A percentile compares a stretch with the other conserved stretches of the same genome.
phyloP scores from a whole-genome alignment of 1,284 basidiomycete species.

The Cutaneotrichosporon cutaneum region DNA sequence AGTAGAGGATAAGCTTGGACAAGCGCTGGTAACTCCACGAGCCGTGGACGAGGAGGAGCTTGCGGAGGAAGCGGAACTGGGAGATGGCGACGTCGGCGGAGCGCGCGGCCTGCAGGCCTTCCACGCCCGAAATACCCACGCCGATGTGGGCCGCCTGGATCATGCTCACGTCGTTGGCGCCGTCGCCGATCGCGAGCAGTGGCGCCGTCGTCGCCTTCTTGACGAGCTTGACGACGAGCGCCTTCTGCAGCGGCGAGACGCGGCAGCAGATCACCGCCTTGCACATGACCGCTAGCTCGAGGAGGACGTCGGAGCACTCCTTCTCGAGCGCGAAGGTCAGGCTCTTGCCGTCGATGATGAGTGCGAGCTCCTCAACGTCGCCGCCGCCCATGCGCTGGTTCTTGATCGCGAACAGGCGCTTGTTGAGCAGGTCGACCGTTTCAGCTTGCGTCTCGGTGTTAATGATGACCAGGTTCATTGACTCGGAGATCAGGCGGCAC shows the following conservation, averaged over 20 bases:
- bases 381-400: conserved; percentile 78
- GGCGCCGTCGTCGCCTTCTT: conserved; percentile 93
- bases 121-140: conserved; percentile 96
- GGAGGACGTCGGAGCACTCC: conserved; percentile 79
- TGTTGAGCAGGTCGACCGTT: conserved; percentile 84
- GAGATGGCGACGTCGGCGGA: conserved; percentile 97
- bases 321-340: conserved; percentile 90
- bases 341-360: conserved; percentile 97
- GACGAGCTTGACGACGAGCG: conserved; percentile 95
- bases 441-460: conserved; percentile 85
- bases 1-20: conserved; percentile 92
- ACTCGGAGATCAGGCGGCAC: conserved; percentile 93
- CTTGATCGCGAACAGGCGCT: conserved; percentile 86
- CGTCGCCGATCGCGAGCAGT: conserved; percentile 81
- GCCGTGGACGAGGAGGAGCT: conserved; percentile 93
- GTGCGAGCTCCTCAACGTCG: conserved; percentile 89
- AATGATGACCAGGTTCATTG: conserved; percentile 95
- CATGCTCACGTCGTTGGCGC: conserved; percentile 63
- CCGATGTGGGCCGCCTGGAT: conserved; percentile 68
- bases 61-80: conserved; percentile 96
- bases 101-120: conserved; percentile 96
- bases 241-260: conserved; percentile 97
- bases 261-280: conserved; percentile 62
- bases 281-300: conserved; percentile 96
- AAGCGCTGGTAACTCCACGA: conserved; percentile 96